A percentile compares a stretch with the other conserved stretches of the same genome.
phyloP scores from a whole-genome alignment of 2,329 filamentous ascomycete species.

The Bipolaris zeicola region DNA sequence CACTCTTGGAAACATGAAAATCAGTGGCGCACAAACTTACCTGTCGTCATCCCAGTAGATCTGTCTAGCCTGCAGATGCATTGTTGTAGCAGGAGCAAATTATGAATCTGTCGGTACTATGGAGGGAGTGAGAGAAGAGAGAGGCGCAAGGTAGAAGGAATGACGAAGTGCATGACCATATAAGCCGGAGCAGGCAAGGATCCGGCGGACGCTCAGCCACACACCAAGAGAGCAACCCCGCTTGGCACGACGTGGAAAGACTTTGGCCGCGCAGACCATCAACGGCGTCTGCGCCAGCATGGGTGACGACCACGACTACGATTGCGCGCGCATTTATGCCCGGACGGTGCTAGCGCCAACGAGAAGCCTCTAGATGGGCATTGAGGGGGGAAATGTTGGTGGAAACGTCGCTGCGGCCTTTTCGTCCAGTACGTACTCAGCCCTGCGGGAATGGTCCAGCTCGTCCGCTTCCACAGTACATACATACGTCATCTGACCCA shows the following conservation, averaged over 20 bases:
- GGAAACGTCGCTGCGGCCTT: not conserved
- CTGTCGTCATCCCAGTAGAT: slow-evolving; percentile 19
- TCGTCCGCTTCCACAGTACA: not conserved
- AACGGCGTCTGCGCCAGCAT: not conserved
- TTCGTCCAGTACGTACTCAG: not conserved
- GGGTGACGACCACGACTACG: not conserved
- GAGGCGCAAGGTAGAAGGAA: not conserved
- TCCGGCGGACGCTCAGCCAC: slow-evolving; percentile 21
- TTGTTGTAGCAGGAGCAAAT: slow-evolving; percentile 1
- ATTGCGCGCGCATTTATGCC: not conserved
- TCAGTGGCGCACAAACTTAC: slow-evolving; percentile 24
- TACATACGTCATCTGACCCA: not conserved
- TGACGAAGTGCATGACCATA: slow-evolving; percentile 15
- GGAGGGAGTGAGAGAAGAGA: too few species aligned
- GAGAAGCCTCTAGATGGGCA: not conserved
- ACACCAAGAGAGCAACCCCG: slow-evolving; percentile 8
- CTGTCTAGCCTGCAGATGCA: slow-evolving; percentile 31
- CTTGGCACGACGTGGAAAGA: not conserved
- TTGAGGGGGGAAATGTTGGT: not conserved
- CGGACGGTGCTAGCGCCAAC: not conserved
- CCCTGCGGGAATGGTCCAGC: not conserved
- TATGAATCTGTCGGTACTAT: not conserved
- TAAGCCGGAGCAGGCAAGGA: slow-evolving; percentile 13
- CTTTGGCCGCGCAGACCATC: not conserved
- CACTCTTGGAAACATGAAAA: slow-evolving; percentile 4